Base-by-base conservation (phyloP, 257 asterid species). In the Plantago elongata region DNA sequence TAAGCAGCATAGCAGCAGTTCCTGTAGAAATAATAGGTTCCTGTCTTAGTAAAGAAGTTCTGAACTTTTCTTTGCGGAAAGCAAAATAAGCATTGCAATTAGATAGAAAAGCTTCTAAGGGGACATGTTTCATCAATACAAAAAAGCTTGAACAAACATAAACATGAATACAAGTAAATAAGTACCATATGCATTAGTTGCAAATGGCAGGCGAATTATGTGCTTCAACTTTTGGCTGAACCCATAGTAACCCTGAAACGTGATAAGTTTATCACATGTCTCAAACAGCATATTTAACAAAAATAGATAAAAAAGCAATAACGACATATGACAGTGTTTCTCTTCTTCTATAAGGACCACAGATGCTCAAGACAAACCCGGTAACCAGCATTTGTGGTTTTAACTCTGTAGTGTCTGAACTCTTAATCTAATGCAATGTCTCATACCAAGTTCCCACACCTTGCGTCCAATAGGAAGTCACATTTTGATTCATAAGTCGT, bases 151-250 rank as follows among this genome's bases (percentile, higher is more conserved):
- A 40, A 3, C 43, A 54, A 54, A 11, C 34, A 27, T 8, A n/a
- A 42, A 34, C 11, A 51, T 40, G 22, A 48, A 65, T 42, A 66
- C 63, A 60, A 45, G 50, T 62, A 59, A 57, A 66, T 38, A 68
- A 78, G 37, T 83, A 93, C 99, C 99, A 74, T 93, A 93, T 30
- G 96, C 79, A 60, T 82, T 65, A 48, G 94, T 70, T 66, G 93
- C 95, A 83, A 89, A 89, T 18, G 99, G 99, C 43, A 93, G 81
- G 74, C 92, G 96, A 67, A 93, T 74, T 60, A 93, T 61, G 66
- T 85, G 96, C 85, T 93, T 93, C 94, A 93, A 75, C 79, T 89
- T 93, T 80, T 93, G 97, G 84, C 99, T 93, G 86, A 85, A 89
- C 70, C 89, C 83, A 67, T 93, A 89, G 77, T 89, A 93, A 60